phyloP scores from a whole-genome alignment of 2,329 filamentous ascomycete species.

The Emericellopsis atlantica region DNA sequence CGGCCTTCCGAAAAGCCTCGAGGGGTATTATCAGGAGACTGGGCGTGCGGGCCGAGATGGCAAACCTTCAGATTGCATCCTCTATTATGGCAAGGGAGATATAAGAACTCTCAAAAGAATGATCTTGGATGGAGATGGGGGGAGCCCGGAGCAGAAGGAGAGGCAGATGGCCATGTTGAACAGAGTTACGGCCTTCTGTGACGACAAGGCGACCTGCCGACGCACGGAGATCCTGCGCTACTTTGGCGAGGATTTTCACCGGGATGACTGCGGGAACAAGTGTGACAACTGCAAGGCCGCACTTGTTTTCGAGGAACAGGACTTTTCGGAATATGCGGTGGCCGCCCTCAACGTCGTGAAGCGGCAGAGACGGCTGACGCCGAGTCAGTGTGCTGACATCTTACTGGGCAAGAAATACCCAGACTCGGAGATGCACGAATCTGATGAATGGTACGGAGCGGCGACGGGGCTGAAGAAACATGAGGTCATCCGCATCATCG shows the following conservation, averaged over 20 bases:
- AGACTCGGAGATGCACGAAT: conserved; percentile 37
- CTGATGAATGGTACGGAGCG: conserved; percentile 51
- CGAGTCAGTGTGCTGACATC: conserved; percentile 74
- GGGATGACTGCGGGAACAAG: conserved; percentile 54
- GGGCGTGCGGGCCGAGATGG: conserved; percentile 90
- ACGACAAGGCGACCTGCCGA: conserved; percentile 79
- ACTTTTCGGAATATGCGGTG: conserved; percentile 65
- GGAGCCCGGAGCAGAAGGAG: conserved; percentile 62
- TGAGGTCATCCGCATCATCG: conserved; percentile 76
- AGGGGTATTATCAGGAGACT: conserved; percentile 98
- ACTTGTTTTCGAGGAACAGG: conserved; percentile 55
- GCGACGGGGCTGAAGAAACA: conserved; percentile 59
- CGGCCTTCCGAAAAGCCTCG: conserved; percentile 82
- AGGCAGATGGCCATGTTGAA: conserved; percentile 77
- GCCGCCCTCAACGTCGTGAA: conserved; percentile 59
- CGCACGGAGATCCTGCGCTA: conserved; percentile 83
- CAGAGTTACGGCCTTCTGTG: conserved; percentile 75
- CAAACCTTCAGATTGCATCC: conserved; percentile 72
- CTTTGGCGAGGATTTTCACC: conserved; percentile 75
- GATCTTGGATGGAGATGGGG: conserved; percentile 69
- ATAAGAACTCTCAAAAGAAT: conserved; percentile 61
- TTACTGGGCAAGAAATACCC: conserved; percentile 59
- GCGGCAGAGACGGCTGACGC: conserved; percentile 49
- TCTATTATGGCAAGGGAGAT: conserved; percentile 79
- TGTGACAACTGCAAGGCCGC: conserved; percentile 87